Evolutionary conservation across 2,329 filamentous ascomycete genomes (phyloP), one percentile per base, ranked within the genome.

Genomic region (Trichoderma koningiopsis): DNA sequence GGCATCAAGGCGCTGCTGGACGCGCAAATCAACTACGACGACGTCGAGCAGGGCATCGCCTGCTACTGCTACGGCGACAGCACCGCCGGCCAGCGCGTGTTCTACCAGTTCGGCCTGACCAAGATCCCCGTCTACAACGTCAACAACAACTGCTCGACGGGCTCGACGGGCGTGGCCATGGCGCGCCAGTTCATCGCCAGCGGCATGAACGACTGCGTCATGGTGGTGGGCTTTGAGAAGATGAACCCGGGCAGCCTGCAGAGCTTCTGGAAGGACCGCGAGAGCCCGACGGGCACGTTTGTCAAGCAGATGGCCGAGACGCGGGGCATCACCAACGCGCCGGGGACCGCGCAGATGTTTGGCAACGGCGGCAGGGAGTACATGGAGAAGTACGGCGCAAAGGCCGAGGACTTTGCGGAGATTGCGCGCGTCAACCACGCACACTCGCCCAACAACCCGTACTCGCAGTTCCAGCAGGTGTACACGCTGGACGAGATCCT

Each of bases 61-160:
- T 97, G 95, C 86, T 98, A 97, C 85, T 97, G 94, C 86, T 97
- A 97, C 80, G 95, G 95, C 77, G 95, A 98, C 84, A 94, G 90
- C 72, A 97, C 95, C 68, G 96, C 92, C 81, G 95, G 95, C 59
- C 95, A 98, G 85, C 91, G 95, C 73, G 94, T 98, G 77, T 97
- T 98, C 83, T 98, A 98, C 83, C 95, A 98, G 83, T 97, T 98
- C 80, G 96, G 95, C 83, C 94, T 98, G 91, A 97, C 94, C 55
- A 87, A 91, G 77, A 97, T 98, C 75, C 95, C 95, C 76, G 93
- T 98, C 79, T 94, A 96, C 86, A 98, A 98, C 77, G 93, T 97
- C 77, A 98, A 97, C 87, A 98, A 98, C 86, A 97, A 97, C 85
- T 98, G 95, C 86, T 93, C 92, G 4, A 98, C 95, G 0, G 96